Evolutionary conservation across 352 stramenopile species (phyloP), one percentile per base, ranked within the genome.

Genomic region (Globisporangium acanthophoron): DNA sequence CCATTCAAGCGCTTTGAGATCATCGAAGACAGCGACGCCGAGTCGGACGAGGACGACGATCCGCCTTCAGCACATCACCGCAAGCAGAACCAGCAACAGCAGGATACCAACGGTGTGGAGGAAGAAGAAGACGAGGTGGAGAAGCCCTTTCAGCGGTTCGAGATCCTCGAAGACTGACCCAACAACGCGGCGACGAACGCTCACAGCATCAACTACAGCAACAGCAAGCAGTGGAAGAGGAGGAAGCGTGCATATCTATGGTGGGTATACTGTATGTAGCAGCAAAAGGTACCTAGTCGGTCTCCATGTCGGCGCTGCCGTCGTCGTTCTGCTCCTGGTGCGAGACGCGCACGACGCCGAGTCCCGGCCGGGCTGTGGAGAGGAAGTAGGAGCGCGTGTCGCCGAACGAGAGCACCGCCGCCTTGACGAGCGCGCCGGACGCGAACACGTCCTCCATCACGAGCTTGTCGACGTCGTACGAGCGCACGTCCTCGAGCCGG

Each of bases 331-430:
- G 18, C 18, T 77, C 54, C 31, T 78, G 59, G 64, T 65, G 60
- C 20, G 66, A 64, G 18, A 61, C 67, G 21, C 67, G 74, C 40
- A 94, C 70, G 21, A 92, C 72, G 9, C 85, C 85, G 18, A 94
- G 61, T 37, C 80, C 85, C 29, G 77, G 35, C 53, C 85, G 85
- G 20, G 85, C 81, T 31, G 82, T 94, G 6, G 82, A 92, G 0
- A 94, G 62, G 55, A 91, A 94, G 69, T 92, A 94, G 6, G 85
- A 91, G 7, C 82, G 78, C n/a, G 78, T 88, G 66, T 94, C 82
- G 20, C 85, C 85, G 27, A 90, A 90, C n/a, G 85, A 94, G 35
- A 94, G 76, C 66, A 94, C 85, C 33, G 67, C 65, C 12, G 85
- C 85, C 58, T 91, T 90, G 31, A 94, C 69, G 45, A 94, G 77